Conservation (phyloP, 2,329 filamentous ascomycete genomes). For the Claviceps pazoutovae region DNA sequence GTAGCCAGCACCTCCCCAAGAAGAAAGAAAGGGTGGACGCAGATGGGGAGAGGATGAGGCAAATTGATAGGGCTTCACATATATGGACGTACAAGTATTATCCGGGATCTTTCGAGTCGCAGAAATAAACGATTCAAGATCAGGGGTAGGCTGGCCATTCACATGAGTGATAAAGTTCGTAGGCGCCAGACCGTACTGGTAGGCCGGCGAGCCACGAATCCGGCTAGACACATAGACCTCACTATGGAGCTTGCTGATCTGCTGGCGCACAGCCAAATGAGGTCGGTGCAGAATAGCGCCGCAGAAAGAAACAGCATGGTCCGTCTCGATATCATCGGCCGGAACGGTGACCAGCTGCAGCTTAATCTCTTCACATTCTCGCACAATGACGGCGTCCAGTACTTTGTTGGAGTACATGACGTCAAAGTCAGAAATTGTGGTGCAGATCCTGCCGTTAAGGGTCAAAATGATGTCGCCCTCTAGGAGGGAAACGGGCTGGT, state of each 20-base stretch:
- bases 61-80: not conserved
- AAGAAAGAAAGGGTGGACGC: not conserved
- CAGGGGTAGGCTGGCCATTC: slow-evolving; percentile 73
- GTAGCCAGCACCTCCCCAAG: too few relatives aligned
- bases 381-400: slow-evolving; percentile 74
- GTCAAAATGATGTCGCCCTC: slow-evolving; percentile 91
- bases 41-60: not conserved
- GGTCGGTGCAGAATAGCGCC: slow-evolving; percentile 86
- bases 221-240: slow-evolving; percentile 92
- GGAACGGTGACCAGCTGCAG: slow-evolving; percentile 73
- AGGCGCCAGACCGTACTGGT: slow-evolving; percentile 82
- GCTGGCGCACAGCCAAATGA: slow-evolving; percentile 90
- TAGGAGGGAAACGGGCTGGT: slow-evolving; percentile 44
- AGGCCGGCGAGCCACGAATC: slow-evolving; percentile 68
- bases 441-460: slow-evolving; percentile 83
- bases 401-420: slow-evolving; percentile 85
- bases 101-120: slow-evolving; percentile 82
- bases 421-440: slow-evolving; percentile 82
- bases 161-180: slow-evolving; percentile 98
- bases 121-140: slow-evolving; percentile 65
- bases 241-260: slow-evolving; percentile 91
- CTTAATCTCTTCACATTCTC: slow-evolving; percentile 65
- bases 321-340: slow-evolving; percentile 82
- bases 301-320: slow-evolving; percentile 86
- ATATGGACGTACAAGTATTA: slow-evolving; percentile 59